phyloP scores from a whole-genome alignment of 2,329 filamentous ascomycete genomes.

The Diplodia corticola region DNA sequence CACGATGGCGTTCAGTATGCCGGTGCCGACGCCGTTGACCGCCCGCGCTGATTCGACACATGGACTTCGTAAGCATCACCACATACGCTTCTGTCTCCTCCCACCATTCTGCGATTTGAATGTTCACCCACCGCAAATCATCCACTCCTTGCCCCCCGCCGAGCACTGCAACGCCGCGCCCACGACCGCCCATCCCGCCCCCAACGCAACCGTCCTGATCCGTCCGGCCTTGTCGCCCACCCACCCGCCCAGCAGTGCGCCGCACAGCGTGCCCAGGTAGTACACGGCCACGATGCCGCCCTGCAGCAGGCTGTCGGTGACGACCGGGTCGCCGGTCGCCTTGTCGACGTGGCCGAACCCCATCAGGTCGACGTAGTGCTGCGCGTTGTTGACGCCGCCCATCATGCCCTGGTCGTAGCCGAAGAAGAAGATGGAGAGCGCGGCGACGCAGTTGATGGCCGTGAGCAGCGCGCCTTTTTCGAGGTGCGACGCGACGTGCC shows the following conservation, averaged over 20 bases:
- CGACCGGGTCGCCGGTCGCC: conserved; percentile 30
- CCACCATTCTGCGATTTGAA: neutral
- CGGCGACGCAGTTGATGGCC: conserved; percentile 36
- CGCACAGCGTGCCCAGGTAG: conserved; percentile 34
- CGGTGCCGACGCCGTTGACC: conserved; percentile 67
- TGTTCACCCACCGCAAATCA: conserved; percentile 60
- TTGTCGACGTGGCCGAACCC: conserved; percentile 33
- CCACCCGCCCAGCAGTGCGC: conserved; percentile 31
- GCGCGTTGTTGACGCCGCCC: conserved; percentile 37
- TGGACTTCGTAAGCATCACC: neutral
- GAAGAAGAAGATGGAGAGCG: conserved; percentile 35
- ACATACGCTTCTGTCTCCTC: too few species aligned
- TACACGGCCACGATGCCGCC: conserved; percentile 38
- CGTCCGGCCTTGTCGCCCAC: conserved; percentile 32
- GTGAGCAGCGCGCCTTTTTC: conserved; percentile 34
- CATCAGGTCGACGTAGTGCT: conserved; percentile 36
- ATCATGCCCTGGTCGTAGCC: conserved; percentile 40
- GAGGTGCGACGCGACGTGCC: conserved; percentile 25
- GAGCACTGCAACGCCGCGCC: conserved; percentile 66
- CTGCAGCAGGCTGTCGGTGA: conserved; percentile 31
- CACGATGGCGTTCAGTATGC: conserved; percentile 68
- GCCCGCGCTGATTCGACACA: conserved; percentile 48
- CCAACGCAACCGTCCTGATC: conserved; percentile 34
- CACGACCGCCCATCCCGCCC: conserved; percentile 30
- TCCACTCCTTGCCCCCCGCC: conserved; percentile 67